phyloP scores from a whole-genome alignment of 352 stramenopile genomes.

The Pythium dissimile region DNA sequence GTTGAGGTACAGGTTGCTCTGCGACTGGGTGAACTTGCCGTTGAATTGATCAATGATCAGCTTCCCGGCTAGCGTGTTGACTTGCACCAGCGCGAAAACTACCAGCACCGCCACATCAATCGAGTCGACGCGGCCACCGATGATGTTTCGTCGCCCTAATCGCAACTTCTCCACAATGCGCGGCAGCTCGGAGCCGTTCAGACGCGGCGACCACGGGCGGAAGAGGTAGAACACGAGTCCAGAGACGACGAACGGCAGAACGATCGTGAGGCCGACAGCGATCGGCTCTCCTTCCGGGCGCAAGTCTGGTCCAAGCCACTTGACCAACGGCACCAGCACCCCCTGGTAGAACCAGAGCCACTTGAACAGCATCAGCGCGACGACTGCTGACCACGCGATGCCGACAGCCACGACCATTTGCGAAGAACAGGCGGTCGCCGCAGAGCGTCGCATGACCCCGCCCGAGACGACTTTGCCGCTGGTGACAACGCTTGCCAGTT shows the following conservation, averaged over 20 bases:
- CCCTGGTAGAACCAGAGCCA: slow-evolving; percentile 24
- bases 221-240: slow-evolving; percentile 17
- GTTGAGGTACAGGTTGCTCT: slow-evolving; percentile 37
- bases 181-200: slow-evolving; percentile 7
- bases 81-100: slow-evolving; percentile 48
- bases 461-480: too few relatives aligned
- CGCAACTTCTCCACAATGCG: slow-evolving; percentile 2
- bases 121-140: slow-evolving; percentile 31
- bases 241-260: slow-evolving; percentile 15
- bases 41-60: slow-evolving; percentile 59
- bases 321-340: slow-evolving; percentile 15
- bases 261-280: slow-evolving; percentile 4
- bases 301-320: slow-evolving; percentile 12
- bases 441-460: background rate
- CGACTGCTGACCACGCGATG: slow-evolving; percentile 12
- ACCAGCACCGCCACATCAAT: slow-evolving; percentile 40
- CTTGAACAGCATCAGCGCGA: slow-evolving; percentile 16
- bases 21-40: slow-evolving; percentile 69
- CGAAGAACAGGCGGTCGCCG: background rate
- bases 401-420: slow-evolving; percentile 6
- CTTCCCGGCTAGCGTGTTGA: slow-evolving; percentile 63
- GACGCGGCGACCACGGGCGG: slow-evolving; percentile 1
- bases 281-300: slow-evolving; percentile 13
- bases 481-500: too few relatives aligned
- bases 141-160: slow-evolving; percentile 2